These are phyloP conservation scores for Spinacia oleracea DNA, from an alignment of 179 eudicot species.

Conservation along the genomic window DNA sequence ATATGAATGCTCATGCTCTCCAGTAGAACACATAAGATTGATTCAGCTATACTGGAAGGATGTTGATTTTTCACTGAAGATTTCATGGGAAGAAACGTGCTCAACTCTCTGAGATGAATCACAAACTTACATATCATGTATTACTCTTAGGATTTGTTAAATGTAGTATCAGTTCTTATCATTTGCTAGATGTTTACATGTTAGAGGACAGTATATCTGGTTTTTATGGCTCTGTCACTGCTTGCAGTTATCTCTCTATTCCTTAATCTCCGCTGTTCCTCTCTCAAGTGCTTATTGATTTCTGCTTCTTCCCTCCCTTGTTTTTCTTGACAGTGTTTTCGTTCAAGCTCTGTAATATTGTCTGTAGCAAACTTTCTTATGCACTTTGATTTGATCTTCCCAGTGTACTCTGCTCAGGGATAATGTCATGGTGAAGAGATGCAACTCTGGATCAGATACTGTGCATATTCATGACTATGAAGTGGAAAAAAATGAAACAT, in stretches of 20 bases:
- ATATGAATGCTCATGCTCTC: background rate
- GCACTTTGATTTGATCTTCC: constrained; percentile 72
- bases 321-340: background rate
- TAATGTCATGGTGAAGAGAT: constrained; percentile 55
- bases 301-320: background rate
- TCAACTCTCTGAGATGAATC: background rate
- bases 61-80: background rate
- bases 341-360: background rate
- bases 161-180: background rate
- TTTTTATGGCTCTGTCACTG: background rate
- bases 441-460: constrained; percentile 34
- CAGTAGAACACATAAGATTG: background rate
- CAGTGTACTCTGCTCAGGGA: constrained; percentile 94
- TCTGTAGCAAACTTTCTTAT: constrained; percentile 48
- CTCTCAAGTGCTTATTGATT: background rate
- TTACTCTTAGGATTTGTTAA: background rate
- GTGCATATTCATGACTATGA: constrained; percentile 26
- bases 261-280: background rate
- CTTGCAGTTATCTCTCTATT: background rate
- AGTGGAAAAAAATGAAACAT: constrained; percentile 26
- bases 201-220: background rate
- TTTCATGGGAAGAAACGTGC: background rate
- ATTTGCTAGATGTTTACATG: background rate
- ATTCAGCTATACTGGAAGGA: background rate
- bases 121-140: background rate